Evolutionary conservation across 805 yeast genomes (phyloP).

Genomic region (Ogataea allantospora): DNA sequence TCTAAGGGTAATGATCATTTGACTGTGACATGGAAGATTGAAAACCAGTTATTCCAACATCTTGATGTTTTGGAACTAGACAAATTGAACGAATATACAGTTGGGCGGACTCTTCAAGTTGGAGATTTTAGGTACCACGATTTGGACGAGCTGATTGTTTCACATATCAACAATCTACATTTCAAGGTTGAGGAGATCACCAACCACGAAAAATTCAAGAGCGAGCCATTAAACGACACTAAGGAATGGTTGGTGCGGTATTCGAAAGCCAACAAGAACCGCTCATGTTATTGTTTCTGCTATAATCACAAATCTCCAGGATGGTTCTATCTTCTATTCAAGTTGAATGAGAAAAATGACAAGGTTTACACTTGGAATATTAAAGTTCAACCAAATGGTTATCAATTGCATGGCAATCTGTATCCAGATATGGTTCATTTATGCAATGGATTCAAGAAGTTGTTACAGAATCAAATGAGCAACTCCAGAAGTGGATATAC

Average conservation of each 20-base stretch:
- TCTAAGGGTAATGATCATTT: conserved; percentile 85
- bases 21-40: conserved; percentile 95
- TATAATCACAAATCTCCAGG: conserved; percentile 91
- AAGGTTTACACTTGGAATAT: conserved; percentile 85
- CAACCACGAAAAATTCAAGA: conserved; percentile 83
- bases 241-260: conserved; percentile 85
- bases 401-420: conserved; percentile 68
- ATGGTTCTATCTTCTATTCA: conserved; percentile 85
- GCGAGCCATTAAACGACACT: conserved; percentile 76
- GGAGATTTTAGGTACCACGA: conserved; percentile 73
- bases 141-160: conserved; percentile 88
- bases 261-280: conserved; percentile 85
- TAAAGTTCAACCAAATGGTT: conserved; percentile 85
- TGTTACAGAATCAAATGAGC: conserved; percentile 31
- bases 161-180: conserved; percentile 81
- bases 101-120: conserved; percentile 60
- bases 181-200: conserved; percentile 81
- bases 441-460: conserved; percentile 90
- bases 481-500: conserved; percentile 20
- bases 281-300: conserved; percentile 88
- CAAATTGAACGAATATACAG: conserved; percentile 58
- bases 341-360: conserved; percentile 63
- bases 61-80: conserved; percentile 78
- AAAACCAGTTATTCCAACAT: conserved; percentile 87
- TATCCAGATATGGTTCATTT: conserved; percentile 88